Percentiles rank a stretch among this genome's conserved stretches.
Evolutionary conservation across 2,329 filamentous ascomycete genomes (phyloP).

Genomic region (Arthrobotrys musiformis): DNA sequence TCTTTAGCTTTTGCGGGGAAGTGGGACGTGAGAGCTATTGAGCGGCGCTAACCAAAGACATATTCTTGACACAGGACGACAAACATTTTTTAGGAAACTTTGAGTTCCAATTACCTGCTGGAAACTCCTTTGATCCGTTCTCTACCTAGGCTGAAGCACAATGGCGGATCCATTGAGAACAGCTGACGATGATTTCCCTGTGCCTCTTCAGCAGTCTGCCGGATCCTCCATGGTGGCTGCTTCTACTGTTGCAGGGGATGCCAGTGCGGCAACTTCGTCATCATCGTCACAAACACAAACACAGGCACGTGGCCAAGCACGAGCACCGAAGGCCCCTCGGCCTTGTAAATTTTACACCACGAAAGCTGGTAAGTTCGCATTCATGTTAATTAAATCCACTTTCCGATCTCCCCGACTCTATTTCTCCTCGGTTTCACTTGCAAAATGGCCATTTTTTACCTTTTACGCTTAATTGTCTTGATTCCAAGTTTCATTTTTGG

Average conservation of each 20-base stretch:
- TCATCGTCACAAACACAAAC: slow-evolving; percentile 20
- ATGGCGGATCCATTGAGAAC: slow-evolving; percentile 47
- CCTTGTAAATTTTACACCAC: slow-evolving; percentile 48
- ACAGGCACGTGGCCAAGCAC: slow-evolving; percentile 46
- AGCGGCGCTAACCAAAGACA: slow-evolving; percentile 37
- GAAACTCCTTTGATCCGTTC: slow-evolving; percentile 22
- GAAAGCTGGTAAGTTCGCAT: slow-evolving; percentile 47
- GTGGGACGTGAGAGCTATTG: slow-evolving; percentile 26
- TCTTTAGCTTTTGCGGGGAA: slow-evolving; percentile 54
- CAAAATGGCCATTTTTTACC: not conserved
- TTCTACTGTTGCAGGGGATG: slow-evolving; percentile 26
- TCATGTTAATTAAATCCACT: slow-evolving; percentile 31
- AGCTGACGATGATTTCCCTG: slow-evolving; percentile 53
- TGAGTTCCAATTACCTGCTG: not conserved
- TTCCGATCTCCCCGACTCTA: slow-evolving; percentile 43
- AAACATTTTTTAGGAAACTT: not conserved
- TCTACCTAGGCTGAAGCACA: slow-evolving; percentile 31
- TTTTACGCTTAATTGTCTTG: slow-evolving; percentile 19
- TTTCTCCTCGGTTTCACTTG: not conserved
- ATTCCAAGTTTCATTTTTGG: slow-evolving; percentile 32
- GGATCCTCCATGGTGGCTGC: slow-evolving; percentile 38
- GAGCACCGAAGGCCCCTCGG: slow-evolving; percentile 19
- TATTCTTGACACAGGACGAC: slow-evolving; percentile 26
- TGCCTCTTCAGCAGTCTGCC: slow-evolving; percentile 40
- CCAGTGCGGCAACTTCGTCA: slow-evolving; percentile 39